phyloP scores from a whole-genome alignment of 192 early-diverging fungal species.

The Tieghemiomyces parasiticus region DNA sequence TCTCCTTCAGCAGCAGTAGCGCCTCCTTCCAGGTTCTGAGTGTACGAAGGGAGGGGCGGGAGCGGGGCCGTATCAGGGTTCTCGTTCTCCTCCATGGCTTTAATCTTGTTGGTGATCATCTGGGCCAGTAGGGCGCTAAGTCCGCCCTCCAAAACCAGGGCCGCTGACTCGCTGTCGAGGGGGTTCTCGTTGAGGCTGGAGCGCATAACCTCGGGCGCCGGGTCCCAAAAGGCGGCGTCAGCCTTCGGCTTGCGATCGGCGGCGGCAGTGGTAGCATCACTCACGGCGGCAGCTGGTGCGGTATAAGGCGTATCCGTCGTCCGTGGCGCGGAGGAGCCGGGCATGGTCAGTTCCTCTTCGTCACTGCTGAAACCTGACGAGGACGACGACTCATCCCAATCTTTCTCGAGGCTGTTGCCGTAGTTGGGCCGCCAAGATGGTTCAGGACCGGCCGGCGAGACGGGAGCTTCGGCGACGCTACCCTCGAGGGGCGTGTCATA shows the following conservation, averaged over 20 bases:
- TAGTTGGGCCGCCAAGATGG: neutral
- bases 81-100: conserved; percentile 7
- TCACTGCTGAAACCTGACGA: neutral
- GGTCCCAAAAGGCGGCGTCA: neutral
- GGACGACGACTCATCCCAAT: conserved; percentile 9
- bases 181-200: too few relatives aligned
- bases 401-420: conserved; percentile 5
- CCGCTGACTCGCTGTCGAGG: conserved; percentile 6
- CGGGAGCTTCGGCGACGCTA: too few relatives aligned
- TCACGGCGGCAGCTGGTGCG: too few relatives aligned
- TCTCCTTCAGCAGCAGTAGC: too few relatives aligned
- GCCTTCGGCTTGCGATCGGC: neutral
- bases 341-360: conserved; percentile 1
- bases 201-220: too few relatives aligned
- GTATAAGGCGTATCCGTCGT: too few relatives aligned
- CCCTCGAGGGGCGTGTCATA: too few relatives aligned
- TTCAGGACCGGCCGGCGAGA: neutral
- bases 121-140: conserved; percentile 7
- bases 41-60: conserved; percentile 7
- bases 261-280: too few relatives aligned
- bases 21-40: too few relatives aligned
- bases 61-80: neutral
- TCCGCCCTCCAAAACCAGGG: neutral
- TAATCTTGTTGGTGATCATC: conserved; percentile 9
- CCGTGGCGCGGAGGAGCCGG: too few relatives aligned